phyloP scores from a whole-genome alignment of 106 monocot genomes.

The Dendrobium nobile region DNA sequence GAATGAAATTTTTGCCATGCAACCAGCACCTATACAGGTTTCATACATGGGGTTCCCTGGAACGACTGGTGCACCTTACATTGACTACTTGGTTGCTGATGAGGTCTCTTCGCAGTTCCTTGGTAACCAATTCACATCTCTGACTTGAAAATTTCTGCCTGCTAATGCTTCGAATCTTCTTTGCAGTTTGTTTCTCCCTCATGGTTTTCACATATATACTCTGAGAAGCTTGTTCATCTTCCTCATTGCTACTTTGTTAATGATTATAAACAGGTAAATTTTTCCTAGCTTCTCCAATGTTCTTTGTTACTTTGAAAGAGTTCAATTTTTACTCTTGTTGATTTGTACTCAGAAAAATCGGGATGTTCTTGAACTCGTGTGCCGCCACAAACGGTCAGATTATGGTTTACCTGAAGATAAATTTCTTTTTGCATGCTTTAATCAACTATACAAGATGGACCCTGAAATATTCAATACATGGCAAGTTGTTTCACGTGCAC shows the following conservation, averaged over 20 bases:
- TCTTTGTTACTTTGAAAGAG: not conserved
- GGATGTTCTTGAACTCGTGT: slow-evolving; percentile 64
- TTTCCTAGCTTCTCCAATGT: not conserved
- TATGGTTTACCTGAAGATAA: slow-evolving; percentile 96
- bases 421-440: slow-evolving; percentile 96
- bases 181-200: slow-evolving; percentile 90
- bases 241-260: slow-evolving; percentile 99
- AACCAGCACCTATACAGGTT: slow-evolving; percentile 90
- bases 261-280: slow-evolving; percentile 86
- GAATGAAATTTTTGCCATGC: slow-evolving; percentile 97
- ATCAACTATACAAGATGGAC: slow-evolving; percentile 97
- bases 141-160: not conserved
- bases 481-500: slow-evolving; percentile 18
- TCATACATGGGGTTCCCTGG: slow-evolving; percentile 99
- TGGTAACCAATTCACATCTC: not conserved
- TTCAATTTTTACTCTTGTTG: not conserved
- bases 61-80: slow-evolving; percentile 89
- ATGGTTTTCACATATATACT: slow-evolving; percentile 80
- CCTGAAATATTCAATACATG: slow-evolving; percentile 96
- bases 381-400: slow-evolving; percentile 76
- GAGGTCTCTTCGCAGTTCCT: slow-evolving; percentile 34
- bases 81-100: slow-evolving; percentile 91
- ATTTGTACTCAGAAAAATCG: slow-evolving; percentile 55
- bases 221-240: slow-evolving; percentile 92
- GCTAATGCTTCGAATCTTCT: slow-evolving; percentile 3